Evolutionary conservation across 805 yeast species (phyloP).

Genomic region (Candida fluviatilis): DNA sequence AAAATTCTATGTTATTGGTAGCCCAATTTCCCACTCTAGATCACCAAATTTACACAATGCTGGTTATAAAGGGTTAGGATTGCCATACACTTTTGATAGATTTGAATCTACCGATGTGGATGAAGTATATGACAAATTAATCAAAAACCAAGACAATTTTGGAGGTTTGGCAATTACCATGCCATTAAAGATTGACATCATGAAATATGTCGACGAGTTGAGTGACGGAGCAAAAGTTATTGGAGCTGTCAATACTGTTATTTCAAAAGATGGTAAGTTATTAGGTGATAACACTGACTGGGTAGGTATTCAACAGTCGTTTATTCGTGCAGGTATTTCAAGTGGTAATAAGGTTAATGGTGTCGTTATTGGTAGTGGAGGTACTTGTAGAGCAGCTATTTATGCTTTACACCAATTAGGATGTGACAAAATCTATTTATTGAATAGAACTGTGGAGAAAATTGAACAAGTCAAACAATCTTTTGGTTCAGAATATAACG

Average conservation of each 20-base stretch:
- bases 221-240: conserved; percentile 75
- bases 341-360: conserved; percentile 47
- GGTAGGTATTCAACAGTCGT: conserved; percentile 77
- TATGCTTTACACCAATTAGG: conserved; percentile 81
- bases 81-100: conserved; percentile 67
- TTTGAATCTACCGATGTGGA: conserved; percentile 65
- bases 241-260: conserved; percentile 92
- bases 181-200: conserved; percentile 82
- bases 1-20: conserved; percentile 72
- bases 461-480: conserved; percentile 52
- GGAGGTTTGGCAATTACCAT: conserved; percentile 97
- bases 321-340: conserved; percentile 59
- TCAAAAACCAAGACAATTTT: conserved; percentile 45
- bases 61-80: conserved; percentile 66
- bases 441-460: conserved; percentile 75
- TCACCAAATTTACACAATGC: conserved; percentile 86
- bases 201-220: conserved; percentile 59
- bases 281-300: conserved; percentile 94
- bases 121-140: conserved; percentile 50
- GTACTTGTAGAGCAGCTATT: conserved; percentile 93
- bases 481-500: conserved; percentile 59
- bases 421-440: conserved; percentile 67
- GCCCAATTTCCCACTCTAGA: conserved; percentile 80
- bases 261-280: conserved; percentile 44
- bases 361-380: conserved; percentile 93